Evolutionary conservation across 1,284 basidiomycete genomes (phyloP), one percentile per base, ranked within the genome.

Genomic region (Ceratobasidium sp.): DNA sequence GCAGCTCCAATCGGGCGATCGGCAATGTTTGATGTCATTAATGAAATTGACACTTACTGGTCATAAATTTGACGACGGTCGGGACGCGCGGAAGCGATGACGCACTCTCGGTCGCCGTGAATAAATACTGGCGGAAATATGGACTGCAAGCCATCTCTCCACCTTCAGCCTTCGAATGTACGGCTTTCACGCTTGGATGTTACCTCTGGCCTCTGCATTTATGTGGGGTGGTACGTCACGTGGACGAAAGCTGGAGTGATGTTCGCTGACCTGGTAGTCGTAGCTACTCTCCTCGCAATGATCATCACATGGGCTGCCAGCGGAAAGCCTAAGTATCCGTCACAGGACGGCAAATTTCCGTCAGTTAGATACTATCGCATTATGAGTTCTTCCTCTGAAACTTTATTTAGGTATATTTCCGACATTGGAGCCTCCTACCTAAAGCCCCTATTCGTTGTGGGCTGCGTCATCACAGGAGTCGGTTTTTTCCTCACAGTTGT

Each of bases 401-500:
- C 53, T 25, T 7, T 8, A 22, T 20, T 8, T 49, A 47, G 60
- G 55, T 71, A 88, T 77, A 90, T 91, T 57, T 90, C 88, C 25
- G 89, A 91, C 74, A 78, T 91, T 35, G 90, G 87, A 22, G 90
- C 89, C 25, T 83, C 83, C 73, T 80, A 82, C 50, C 79, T 92
- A 35, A 91, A 91, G 75, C 90, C 90, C 5, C 80, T 92, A 32
- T 92, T 92, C 75, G 79, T 91, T 49, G 79, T 81, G 7, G 85
- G 85, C 15, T 86, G 85, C 73, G 79, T 80, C 40, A 82, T 90
- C 68, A 90, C 89, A 1, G 86, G 83, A 0, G 77, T 84, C 0
- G 80, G 82, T 0, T 89, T 91, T 76, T 79, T 89, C 73, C 76
- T 87, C 52, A 83, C 84, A 6, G 80, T 91, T 25, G 71, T 80